Evolutionary conservation across 768 basidiomycete genomes (phyloP), one percentile per base, ranked within the genome.

Genomic region (Lentinula aciculospora): DNA sequence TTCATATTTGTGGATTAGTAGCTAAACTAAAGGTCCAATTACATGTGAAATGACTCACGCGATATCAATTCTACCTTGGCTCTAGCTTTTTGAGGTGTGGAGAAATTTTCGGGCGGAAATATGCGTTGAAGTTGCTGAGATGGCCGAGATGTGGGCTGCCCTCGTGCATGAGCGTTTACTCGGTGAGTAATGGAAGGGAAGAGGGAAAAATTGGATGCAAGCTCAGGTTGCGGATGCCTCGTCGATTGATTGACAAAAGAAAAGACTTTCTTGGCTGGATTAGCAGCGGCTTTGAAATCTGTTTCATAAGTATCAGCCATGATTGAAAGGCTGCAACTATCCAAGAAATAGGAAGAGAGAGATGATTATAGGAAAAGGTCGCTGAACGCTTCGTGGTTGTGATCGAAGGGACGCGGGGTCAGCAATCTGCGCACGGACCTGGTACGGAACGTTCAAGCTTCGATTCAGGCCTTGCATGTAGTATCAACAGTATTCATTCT

Each of bases 71-170:
- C 54, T 7, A 31, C 12, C 9, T 28, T 56, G 19, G 9, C 28
- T 32, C n/a, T 42, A 25, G 44, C 9, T 27, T 28, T 42, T 42
- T 46, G 54, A 45, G 54, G 54, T 31, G 54, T 56, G 17, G 54
- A 42, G 29, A 40, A 36, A 45, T 45, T 31, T 9, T 8, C 12
- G 29, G 44, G 44, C 12, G 54, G 54, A 45, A 56, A 56, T 45
- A 56, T 56, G 21, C 42, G 54, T 9, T 27, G 53, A 27, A 29
- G 39, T 3, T 42, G 42, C 19, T 56, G 54, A 31, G 28, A 27
- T 32, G 39, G 15, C 7, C 36, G 54, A 45, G 54, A 25, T 2
- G 42, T 3, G 4, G 19, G n/a, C 23, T 29, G 25, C 2, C 13
- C 25, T 25, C 53, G 36, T 19, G 25, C 53, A 36, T 54, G 4